Evolutionary conservation across 192 early-diverging fungal species (phyloP).

Genomic region (Coemansia sp.): DNA sequence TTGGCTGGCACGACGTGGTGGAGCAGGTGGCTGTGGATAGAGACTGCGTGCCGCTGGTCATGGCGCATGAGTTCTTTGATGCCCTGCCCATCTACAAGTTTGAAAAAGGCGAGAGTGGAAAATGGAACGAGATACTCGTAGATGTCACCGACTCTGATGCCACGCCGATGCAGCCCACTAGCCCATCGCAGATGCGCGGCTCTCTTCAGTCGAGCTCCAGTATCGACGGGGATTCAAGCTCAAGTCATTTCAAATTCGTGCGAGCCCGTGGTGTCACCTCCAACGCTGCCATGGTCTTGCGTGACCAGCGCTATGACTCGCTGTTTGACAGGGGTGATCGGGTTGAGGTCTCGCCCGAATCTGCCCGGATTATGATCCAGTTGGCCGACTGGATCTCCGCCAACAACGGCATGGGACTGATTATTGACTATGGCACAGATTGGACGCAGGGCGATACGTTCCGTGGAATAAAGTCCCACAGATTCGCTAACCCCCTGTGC

Average conservation of each 20-base stretch:
- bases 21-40: conserved; percentile 49
- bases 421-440: conserved; percentile 91
- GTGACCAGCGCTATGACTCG: conserved; percentile 38
- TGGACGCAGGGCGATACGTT: conserved; percentile 73
- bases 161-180: conserved; percentile 1
- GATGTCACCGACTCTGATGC: conserved; percentile 68
- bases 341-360: conserved; percentile 85
- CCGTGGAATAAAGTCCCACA: conserved; percentile 82
- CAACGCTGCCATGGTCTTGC: conserved; percentile 45
- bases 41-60: conserved; percentile 64
- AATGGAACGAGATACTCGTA: conserved; percentile 87
- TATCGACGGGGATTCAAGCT: background rate
- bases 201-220: background rate
- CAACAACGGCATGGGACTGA: conserved; percentile 68
- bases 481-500: conserved; percentile 74
- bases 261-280: conserved; percentile 62
- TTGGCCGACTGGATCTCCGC: conserved; percentile 69
- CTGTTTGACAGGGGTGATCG: conserved; percentile 69
- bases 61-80: conserved; percentile 98
- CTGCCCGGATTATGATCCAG: conserved; percentile 59
- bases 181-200: background rate
- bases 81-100: conserved; percentile 84
- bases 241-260: conserved; percentile 76
- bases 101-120: conserved; percentile 65
- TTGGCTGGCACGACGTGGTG: conserved; percentile 68